Base-by-base conservation (phyloP, 108 stramenopile species). In the Cylindrotheca closterium region DNA sequence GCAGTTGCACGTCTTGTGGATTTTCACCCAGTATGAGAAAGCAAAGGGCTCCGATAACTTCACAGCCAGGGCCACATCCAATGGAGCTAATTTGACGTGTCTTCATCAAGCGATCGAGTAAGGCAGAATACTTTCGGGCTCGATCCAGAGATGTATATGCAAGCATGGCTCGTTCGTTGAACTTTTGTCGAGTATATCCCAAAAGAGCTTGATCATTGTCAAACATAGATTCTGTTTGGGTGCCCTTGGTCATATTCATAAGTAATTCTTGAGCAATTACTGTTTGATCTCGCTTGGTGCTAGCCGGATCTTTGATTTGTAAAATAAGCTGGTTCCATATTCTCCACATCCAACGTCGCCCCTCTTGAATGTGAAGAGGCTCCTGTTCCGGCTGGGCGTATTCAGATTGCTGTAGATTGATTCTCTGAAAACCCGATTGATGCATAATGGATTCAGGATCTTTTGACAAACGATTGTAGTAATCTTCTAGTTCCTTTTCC, bases 31-130 rank as follows among this genome's bases (percentile, higher is more conserved):
- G 30, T 31, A 33, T 54, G 52, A 64, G 77, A 76, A 75, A 85
- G 55, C 17, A 57, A 60, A 55, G 60, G 32, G 82, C 47, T n/a
- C 90, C 87, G 1, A 84, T 68, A 23, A 70, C 74, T 74, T 91
- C 90, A 56, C 76, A 82, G 1, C 87, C 90, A 10, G 87, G 87
- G 0, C 90, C 90, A 63, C 87, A 91, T 12, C 90, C 90, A 47
- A 91, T 76, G 49, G 80, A 82, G 45, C 77, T 70, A 5, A 82
- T 60, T 1, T 30, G 47, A 37, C 68, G 24, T 23, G 82, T 54
- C 17, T 53, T 23, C 1, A 49, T 27, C 45, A 89, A 46, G 22
- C 52, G 71, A 42, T 7, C 37, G 37, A 10, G 15, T 15, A 42
- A 15, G 15, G 7, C 15, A 7, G 23, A n/a, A 2, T 34, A 12